Percentiles rank a stretch among this genome's conserved stretches.
Conservation (phyloP, 2,329 filamentous ascomycete species). For the Simplicillium sp. region DNA sequence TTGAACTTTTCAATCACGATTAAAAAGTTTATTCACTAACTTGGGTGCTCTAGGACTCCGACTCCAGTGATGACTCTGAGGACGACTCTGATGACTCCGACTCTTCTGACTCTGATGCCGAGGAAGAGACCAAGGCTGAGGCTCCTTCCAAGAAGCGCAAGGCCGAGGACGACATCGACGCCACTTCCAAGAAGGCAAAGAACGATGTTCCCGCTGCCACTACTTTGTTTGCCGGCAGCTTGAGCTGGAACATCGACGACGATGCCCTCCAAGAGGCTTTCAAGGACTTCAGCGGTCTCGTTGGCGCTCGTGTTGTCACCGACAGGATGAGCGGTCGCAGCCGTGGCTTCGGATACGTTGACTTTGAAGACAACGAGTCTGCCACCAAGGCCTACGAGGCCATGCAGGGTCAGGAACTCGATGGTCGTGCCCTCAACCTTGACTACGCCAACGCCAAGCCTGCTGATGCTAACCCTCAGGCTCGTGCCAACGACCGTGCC, state of each 20-base stretch:
- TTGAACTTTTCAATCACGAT: neutral
- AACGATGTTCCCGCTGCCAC: constrained; percentile 32
- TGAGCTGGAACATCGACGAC: constrained; percentile 87
- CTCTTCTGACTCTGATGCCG: constrained; percentile 22
- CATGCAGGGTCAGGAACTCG: constrained; percentile 66
- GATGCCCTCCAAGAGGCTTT: constrained; percentile 74
- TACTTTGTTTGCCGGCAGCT: constrained; percentile 82
- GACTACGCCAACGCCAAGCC: constrained; percentile 66
- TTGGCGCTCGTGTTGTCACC: constrained; percentile 69
- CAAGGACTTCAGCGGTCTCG: constrained; percentile 65
- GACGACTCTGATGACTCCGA: constrained; percentile 15
- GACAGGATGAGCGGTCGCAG: constrained; percentile 74
- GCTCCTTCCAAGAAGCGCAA: constrained; percentile 37
- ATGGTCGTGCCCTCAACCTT: constrained; percentile 66
- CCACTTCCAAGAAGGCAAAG: constrained; percentile 59
- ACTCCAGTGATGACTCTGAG: constrained; percentile 20
- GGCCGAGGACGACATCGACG: constrained; percentile 37
- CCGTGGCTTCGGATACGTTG: constrained; percentile 89
- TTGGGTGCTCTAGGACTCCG: constrained; percentile 15
- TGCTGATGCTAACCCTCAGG: constrained; percentile 38
- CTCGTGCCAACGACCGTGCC: constrained; percentile 55
- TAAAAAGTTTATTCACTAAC: constrained; percentile 9
- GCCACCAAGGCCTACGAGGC: constrained; percentile 64
- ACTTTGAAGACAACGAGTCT: constrained; percentile 61
- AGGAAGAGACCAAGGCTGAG: constrained; percentile 24